Conservation (phyloP, 2,329 filamentous ascomycete genomes). For the Sarocladium strictum region DNA sequence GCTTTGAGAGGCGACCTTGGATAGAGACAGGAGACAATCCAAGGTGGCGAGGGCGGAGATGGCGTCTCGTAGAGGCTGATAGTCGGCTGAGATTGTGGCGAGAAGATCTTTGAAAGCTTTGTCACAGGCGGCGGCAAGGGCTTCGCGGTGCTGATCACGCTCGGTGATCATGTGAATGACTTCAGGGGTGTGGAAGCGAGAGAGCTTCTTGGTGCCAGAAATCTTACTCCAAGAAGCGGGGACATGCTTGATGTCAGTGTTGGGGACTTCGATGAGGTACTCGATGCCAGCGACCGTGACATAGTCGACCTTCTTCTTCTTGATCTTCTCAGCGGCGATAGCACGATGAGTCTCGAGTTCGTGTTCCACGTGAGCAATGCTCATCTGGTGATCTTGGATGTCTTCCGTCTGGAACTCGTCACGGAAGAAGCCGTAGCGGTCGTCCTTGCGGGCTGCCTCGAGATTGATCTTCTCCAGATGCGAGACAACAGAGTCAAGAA, state of each 20-base stretch:
- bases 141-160: slow-evolving; percentile 91
- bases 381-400: slow-evolving; percentile 82
- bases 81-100: slow-evolving; percentile 68
- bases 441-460: slow-evolving; percentile 74
- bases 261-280: slow-evolving; percentile 88
- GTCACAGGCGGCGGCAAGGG: slow-evolving; percentile 86
- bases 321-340: slow-evolving; percentile 65
- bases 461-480: slow-evolving; percentile 83
- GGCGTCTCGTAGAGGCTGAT: slow-evolving; percentile 83
- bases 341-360: slow-evolving; percentile 74
- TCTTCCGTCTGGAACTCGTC: slow-evolving; percentile 83
- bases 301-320: slow-evolving; percentile 67
- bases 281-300: slow-evolving; percentile 85
- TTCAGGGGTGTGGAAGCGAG: slow-evolving; percentile 90
- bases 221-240: slow-evolving; percentile 95
- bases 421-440: slow-evolving; percentile 92
- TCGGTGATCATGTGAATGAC: slow-evolving; percentile 78
- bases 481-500: slow-evolving; percentile 63
- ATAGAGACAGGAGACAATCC: slow-evolving; percentile 84
- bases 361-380: slow-evolving; percentile 87
- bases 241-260: slow-evolving; percentile 74
- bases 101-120: slow-evolving; percentile 70
- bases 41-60: slow-evolving; percentile 80
- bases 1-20: slow-evolving; percentile 75
- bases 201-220: slow-evolving; percentile 86